Evolutionary conservation across 1,284 basidiomycete species (phyloP).

Genomic region (Ceratobasidium sp.): DNA sequence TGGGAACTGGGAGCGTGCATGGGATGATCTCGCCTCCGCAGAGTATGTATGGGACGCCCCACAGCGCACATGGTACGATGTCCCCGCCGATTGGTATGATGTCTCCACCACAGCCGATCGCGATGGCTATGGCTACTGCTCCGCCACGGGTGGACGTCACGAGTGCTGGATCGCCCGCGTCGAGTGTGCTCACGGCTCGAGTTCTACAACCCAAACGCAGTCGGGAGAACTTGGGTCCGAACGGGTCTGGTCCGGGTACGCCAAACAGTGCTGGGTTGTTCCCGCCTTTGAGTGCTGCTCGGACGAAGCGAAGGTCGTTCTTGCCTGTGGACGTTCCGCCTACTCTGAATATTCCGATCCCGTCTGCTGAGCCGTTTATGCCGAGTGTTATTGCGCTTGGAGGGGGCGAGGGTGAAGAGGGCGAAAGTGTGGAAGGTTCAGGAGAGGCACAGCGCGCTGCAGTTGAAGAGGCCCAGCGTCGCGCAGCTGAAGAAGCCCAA

Average conservation of each 20-base stretch:
- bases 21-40: constrained; percentile 48
- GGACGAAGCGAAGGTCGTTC: constrained; percentile 71
- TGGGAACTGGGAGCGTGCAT: constrained; percentile 41
- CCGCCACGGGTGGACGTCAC: constrained; percentile 51
- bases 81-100: constrained; percentile 40
- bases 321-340: constrained; percentile 77
- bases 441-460: neutral
- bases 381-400: constrained; percentile 64
- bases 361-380: constrained; percentile 74
- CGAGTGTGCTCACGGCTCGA: constrained; percentile 35
- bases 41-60: neutral
- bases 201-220: constrained; percentile 3
- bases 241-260: neutral
- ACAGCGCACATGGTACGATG: constrained; percentile 15
- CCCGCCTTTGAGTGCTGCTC: constrained; percentile 1
- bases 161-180: constrained; percentile 36
- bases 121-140: constrained; percentile 44
- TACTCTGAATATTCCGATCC: constrained; percentile 61
- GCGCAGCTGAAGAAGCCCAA: constrained; percentile 48
- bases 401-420: constrained; percentile 60
- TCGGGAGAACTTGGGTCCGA: constrained; percentile 6
- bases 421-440: constrained; percentile 45
- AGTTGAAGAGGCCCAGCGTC: neutral
- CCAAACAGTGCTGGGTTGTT: neutral
- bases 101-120: constrained; percentile 55